phyloP scores from a whole-genome alignment of 257 asterid species.

The Echium plantagineum region DNA sequence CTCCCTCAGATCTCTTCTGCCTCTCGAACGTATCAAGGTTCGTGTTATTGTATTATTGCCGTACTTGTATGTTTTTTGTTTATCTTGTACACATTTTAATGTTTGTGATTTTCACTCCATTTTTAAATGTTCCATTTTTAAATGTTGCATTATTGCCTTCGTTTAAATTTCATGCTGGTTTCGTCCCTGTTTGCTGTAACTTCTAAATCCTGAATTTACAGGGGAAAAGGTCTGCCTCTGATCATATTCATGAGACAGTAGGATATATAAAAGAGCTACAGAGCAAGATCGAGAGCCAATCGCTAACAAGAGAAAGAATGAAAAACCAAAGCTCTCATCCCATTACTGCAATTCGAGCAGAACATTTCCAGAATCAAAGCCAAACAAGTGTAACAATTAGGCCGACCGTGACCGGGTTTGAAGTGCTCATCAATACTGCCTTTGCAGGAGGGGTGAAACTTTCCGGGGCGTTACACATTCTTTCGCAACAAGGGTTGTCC shows the following conservation, averaged over 20 bases:
- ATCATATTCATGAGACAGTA: neutral
- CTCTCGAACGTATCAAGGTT: neutral
- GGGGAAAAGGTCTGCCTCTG: neutral
- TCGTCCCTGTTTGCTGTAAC: too few relatives aligned
- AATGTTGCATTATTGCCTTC: too few relatives aligned
- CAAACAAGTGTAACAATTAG: conserved; percentile 21
- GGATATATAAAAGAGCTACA: neutral
- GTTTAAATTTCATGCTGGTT: too few relatives aligned
- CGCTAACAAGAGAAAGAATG: conserved; percentile 17
- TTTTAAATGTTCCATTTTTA: too few relatives aligned
- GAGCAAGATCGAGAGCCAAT: neutral
- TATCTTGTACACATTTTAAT: too few relatives aligned
- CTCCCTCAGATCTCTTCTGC: neutral
- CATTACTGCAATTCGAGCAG: neutral
- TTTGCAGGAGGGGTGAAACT: conserved; percentile 11
- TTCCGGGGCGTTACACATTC: conserved; percentile 26
- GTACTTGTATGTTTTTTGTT: too few relatives aligned
- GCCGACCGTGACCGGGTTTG: conserved; percentile 26
- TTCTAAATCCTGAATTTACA: neutral
- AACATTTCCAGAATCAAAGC: neutral
- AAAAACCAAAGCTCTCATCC: neutral
- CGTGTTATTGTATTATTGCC: too few relatives aligned
- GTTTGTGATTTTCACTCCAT: too few relatives aligned
- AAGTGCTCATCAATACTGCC: conserved; percentile 25
- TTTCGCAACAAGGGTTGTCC: conserved; percentile 22